Evolutionary conservation across 2,329 filamentous ascomycete species (phyloP), one percentile per base, ranked within the genome.

Genomic region (Ustulina deusta): DNA sequence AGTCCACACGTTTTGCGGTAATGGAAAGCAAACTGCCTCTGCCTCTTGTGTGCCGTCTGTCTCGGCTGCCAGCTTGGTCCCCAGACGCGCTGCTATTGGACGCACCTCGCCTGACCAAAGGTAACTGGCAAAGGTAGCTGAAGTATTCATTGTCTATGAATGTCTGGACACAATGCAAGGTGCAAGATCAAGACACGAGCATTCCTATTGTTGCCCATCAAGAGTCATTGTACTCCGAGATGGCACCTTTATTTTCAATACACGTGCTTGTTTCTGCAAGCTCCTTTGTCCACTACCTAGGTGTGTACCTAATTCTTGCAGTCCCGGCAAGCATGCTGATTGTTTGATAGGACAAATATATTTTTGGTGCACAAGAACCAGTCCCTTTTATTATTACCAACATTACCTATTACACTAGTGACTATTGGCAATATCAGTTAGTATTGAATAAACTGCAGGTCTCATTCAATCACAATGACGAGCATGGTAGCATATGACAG

Each of bases 51-150:
- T 59, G n/a, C 44, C 49, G 60, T 61, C 65, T 65, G 61, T 68
- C 61, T 68, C 65, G 65, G 65, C 61, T 68, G 52, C 65, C 51
- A 57, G 44, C 65, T 64, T 68, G 10, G 44, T 48, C 22, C 48
- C 38, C 15, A 27, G 20, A 46, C 9, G 20, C 38, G 46, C 34
- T 32, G 32, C 29, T 40, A 51, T 49, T 63, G 32, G 11, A 22
- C 29, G 29, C 22, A 20, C 3, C 22, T 22, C 25, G 13, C 20
- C 20, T 22, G 7, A 25, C 15, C 13, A 27, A 54, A 4, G 22
- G 36, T 29, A 25, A n/a, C n/a, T n/a, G n/a, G n/a, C 13, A 27
- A 54, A 4, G 22, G 36, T 29, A 25, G 11, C 36, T 27, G 22
- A 60, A 15, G 9, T 52, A 58, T 20, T 32, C 10, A 27, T 17